A percentile compares a stretch with the other conserved stretches of the same genome.
Conservation (phyloP, 2,329 filamentous ascomycete genomes). For the Clarireedia paspali region DNA sequence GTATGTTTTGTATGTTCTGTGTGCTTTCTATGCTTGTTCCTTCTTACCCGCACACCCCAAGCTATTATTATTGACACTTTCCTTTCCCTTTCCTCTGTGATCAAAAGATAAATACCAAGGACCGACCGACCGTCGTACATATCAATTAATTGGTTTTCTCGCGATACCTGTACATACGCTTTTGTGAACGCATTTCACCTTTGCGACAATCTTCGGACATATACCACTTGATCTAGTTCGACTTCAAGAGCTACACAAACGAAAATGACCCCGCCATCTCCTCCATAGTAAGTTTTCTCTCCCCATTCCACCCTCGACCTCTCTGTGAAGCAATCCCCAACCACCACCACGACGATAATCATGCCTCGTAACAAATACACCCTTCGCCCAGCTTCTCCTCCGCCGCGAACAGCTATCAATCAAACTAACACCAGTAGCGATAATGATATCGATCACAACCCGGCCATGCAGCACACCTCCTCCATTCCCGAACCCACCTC, state of each 20-base stretch:
- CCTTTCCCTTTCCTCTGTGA: too few relatives aligned
- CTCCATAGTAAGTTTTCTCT: constrained; percentile 8
- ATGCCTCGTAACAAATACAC: constrained; percentile 10
- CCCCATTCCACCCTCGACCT: not conserved
- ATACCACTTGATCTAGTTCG: not conserved
- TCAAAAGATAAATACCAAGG: too few relatives aligned
- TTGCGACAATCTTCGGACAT: not conserved
- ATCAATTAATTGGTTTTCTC: not conserved
- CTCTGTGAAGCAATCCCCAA: not conserved
- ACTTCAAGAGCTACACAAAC: not conserved
- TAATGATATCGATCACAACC: not conserved
- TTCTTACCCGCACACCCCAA: too few relatives aligned
- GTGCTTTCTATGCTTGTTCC: too few relatives aligned
- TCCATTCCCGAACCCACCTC: constrained; percentile 6
- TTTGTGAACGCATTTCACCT: not conserved
- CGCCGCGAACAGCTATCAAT: not conserved
- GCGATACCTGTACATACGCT: not conserved
- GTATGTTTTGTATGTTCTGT: not conserved
- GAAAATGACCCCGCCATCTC: constrained; percentile 8
- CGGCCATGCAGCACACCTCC: not conserved
- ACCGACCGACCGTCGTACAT: too few relatives aligned
- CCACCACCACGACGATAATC: not conserved
- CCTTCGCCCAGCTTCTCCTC: not conserved
- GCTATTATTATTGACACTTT: too few relatives aligned
- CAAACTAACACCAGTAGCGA: constrained; percentile 4